phyloP scores from a whole-genome alignment of 441 rosid species.

The Manihot esculenta region DNA sequence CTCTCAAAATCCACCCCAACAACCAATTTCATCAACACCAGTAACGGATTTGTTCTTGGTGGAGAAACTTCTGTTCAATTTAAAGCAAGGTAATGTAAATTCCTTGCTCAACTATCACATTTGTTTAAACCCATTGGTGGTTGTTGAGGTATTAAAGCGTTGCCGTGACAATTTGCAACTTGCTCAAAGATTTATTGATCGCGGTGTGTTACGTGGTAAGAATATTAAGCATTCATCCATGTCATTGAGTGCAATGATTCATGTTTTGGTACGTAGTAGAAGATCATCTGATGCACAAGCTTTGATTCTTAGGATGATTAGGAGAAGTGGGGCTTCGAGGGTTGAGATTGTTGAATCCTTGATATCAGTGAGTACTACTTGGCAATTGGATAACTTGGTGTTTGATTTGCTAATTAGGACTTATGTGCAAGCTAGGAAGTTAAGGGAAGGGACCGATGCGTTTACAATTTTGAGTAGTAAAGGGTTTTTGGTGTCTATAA shows the following conservation, averaged over 20 bases:
- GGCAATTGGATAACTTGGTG: constrained; percentile 41
- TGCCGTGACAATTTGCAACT: constrained; percentile 50
- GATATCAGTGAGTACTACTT: constrained; percentile 34
- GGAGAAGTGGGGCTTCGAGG: constrained; percentile 69
- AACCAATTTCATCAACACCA: no score
- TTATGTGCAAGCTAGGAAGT: constrained; percentile 71
- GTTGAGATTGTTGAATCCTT: constrained; percentile 54
- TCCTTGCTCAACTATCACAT: constrained; percentile 34
- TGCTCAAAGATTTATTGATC: constrained; percentile 48
- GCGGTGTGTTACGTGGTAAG: constrained; percentile 29
- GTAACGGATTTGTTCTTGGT: constrained; percentile 45
- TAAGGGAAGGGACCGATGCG: constrained; percentile 69
- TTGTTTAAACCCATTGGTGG: constrained; percentile 45
- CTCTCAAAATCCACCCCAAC: constrained; percentile 17
- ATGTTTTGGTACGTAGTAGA: constrained; percentile 53
- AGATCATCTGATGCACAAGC: constrained; percentile 74
- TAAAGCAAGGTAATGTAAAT: constrained; percentile 48
- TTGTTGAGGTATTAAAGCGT: constrained; percentile 55
- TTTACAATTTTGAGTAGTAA: constrained; percentile 48
- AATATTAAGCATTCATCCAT: constrained; percentile 54
- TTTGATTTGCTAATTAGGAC: constrained; percentile 76
- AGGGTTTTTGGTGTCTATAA: constrained; percentile 52
- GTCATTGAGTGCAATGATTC: constrained; percentile 69
- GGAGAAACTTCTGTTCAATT: constrained; percentile 53
- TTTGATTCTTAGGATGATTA: constrained; percentile 72